A percentile compares a stretch with the other conserved stretches of the same genome.
Conservation (phyloP, 768 basidiomycete species). For the Hygrocybe coccinea region DNA sequence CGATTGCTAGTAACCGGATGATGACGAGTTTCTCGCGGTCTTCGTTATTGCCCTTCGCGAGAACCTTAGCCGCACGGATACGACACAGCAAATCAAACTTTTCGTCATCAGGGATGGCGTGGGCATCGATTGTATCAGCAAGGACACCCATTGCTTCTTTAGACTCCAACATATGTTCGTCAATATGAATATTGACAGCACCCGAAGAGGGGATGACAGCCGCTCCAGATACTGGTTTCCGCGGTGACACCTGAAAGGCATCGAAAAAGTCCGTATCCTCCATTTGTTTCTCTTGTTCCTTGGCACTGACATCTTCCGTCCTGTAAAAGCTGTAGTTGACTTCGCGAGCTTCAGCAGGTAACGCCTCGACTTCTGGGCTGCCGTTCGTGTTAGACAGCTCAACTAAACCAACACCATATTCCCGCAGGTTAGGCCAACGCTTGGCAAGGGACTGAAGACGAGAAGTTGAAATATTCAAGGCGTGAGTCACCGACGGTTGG, state of each 20-base stretch:
- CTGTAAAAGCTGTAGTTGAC: slow-evolving; percentile 80
- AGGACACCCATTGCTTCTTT: slow-evolving; percentile 67
- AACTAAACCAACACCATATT: slow-evolving; percentile 70
- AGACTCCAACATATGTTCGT: slow-evolving; percentile 52
- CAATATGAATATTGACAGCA: slow-evolving; percentile 58
- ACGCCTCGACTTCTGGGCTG: slow-evolving; percentile 48
- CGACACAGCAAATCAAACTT: slow-evolving; percentile 86
- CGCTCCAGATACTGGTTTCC: slow-evolving; percentile 36
- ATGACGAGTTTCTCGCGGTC: slow-evolving; percentile 77
- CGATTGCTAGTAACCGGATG: slow-evolving; percentile 79
- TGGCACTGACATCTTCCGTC: slow-evolving; percentile 39
- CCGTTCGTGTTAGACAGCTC: slow-evolving; percentile 62
- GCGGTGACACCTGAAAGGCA: slow-evolving; percentile 41
- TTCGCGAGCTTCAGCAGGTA: slow-evolving; percentile 71
- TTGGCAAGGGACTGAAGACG: slow-evolving; percentile 80
- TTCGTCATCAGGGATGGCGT: slow-evolving; percentile 72
- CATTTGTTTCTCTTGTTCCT: slow-evolving; percentile 42
- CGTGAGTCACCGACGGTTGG: slow-evolving; percentile 77
- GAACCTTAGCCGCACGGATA: slow-evolving; percentile 71
- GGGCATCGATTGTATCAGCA: slow-evolving; percentile 61
- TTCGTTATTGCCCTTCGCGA: slow-evolving; percentile 51
- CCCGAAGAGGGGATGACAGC: slow-evolving; percentile 33
- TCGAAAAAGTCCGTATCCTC: slow-evolving; percentile 50
- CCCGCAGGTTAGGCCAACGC: slow-evolving; percentile 78
- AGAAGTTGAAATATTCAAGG: slow-evolving; percentile 74